A percentile compares a stretch with the other conserved stretches of the same genome.
Evolutionary conservation across 768 basidiomycete species (phyloP).

Genomic region (Trametes villosa): DNA sequence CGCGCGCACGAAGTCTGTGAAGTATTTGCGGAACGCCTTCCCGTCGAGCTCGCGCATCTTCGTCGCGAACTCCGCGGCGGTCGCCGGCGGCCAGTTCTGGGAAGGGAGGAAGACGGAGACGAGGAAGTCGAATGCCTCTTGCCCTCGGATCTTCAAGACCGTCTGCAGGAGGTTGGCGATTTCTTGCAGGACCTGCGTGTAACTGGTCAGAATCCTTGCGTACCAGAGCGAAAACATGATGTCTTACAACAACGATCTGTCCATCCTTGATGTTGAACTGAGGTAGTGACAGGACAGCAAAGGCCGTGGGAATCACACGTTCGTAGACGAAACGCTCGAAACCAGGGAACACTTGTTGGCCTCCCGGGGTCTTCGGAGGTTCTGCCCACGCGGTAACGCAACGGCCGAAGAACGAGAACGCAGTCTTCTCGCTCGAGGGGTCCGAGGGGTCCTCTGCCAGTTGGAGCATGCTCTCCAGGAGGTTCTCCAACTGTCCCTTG

Average conservation of each 20-base stretch:
- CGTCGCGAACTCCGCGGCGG: constrained; percentile 74
- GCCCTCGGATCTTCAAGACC: constrained; percentile 74
- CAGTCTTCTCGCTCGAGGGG: constrained; percentile 73
- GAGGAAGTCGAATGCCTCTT: constrained; percentile 85
- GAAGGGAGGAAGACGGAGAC: constrained; percentile 81
- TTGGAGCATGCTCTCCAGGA: constrained; percentile 75
- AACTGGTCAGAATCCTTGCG: not conserved
- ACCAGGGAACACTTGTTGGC: constrained; percentile 55
- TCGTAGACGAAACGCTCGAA: constrained; percentile 94
- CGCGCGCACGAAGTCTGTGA: constrained; percentile 79
- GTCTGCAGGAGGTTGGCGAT: constrained; percentile 84
- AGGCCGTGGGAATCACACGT: constrained; percentile 77
- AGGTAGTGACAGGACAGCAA: constrained; percentile 76
- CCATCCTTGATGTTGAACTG: constrained; percentile 90
- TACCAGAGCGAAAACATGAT: not conserved
- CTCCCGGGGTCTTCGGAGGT: constrained; percentile 40
- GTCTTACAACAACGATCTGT: constrained; percentile 77
- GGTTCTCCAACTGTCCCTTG: constrained; percentile 63
- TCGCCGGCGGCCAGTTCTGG: constrained; percentile 83
- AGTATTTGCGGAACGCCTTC: constrained; percentile 84
- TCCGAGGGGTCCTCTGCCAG: constrained; percentile 81
- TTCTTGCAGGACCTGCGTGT: constrained; percentile 79
- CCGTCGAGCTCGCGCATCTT: constrained; percentile 76
- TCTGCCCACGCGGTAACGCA: constrained; percentile 73
- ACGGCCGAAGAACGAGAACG: constrained; percentile 76